Evolutionary conservation across 1,284 basidiomycete genomes (phyloP).

Genomic region (Marasmius tenuissimus): DNA sequence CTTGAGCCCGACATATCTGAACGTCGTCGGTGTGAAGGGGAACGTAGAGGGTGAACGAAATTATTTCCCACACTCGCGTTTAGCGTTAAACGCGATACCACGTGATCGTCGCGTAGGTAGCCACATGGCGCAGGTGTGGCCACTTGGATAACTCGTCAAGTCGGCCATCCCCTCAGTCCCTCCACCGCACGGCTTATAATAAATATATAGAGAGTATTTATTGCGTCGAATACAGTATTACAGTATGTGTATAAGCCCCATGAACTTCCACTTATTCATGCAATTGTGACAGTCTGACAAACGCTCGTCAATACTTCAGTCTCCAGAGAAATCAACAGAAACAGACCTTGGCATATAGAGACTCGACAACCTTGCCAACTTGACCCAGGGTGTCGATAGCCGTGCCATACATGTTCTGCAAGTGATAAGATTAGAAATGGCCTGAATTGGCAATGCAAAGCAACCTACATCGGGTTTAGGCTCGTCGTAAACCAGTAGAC

Average conservation of each 20-base stretch:
- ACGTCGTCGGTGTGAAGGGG: neutral
- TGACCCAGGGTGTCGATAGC: constrained; percentile 89
- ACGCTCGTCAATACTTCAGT: constrained; percentile 1
- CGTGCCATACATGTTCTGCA: constrained; percentile 80
- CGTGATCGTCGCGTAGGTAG: neutral
- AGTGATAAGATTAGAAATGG: neutral
- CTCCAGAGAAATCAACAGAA: constrained; percentile 4
- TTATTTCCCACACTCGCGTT: constrained; percentile 1
- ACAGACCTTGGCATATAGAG: constrained; percentile 87
- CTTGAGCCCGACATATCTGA: neutral
- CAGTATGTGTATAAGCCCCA: neutral
- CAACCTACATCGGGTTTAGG: constrained; percentile 76
- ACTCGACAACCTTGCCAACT: constrained; percentile 89
- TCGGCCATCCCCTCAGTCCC: too few relatives aligned
- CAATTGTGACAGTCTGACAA: constrained; percentile 45
- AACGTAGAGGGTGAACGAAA: neutral
- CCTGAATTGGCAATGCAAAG: neutral
- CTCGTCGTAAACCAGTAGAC: constrained; percentile 87
- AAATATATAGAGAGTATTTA: neutral
- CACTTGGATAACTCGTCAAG: too few relatives aligned
- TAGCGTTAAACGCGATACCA: neutral
- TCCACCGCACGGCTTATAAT: neutral
- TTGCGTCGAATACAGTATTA: neutral
- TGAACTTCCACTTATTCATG: constrained; percentile 20
- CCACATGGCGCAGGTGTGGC: too few relatives aligned